Percentiles rank a stretch among this genome's conserved stretches.
These are phyloP conservation scores for Mallotus nudiflorus DNA, from an alignment of 345 rosid genomes.

Conservation along the genomic window DNA sequence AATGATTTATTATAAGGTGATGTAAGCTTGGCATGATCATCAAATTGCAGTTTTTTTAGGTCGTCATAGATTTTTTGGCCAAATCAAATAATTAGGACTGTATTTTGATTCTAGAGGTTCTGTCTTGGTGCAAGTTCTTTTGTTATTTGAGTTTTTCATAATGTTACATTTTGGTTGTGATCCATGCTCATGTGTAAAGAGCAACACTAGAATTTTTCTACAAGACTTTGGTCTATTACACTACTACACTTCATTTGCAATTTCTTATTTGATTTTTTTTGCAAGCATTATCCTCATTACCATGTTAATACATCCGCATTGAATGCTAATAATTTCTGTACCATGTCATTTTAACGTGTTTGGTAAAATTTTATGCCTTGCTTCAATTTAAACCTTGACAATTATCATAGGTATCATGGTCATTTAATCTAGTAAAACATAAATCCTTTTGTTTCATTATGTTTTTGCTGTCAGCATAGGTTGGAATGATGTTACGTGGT, in stretches of 20 bases:
- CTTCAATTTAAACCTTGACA: not conserved
- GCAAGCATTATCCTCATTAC: not conserved
- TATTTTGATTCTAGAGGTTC: not conserved
- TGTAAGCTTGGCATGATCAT: not conserved
- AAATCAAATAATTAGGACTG: not conserved
- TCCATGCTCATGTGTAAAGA: not conserved
- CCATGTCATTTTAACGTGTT: not conserved
- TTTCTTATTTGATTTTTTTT: no score
- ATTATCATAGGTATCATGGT: not conserved
- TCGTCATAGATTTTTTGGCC: not conserved
- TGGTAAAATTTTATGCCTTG: not conserved
- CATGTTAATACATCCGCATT: not conserved
- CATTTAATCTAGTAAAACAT: slow-evolving; percentile 20
- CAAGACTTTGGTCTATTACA: no score
- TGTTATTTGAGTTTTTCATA: not conserved
- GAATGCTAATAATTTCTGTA: not conserved
- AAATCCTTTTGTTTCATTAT: slow-evolving; percentile 24
- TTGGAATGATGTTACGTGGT: slow-evolving; percentile 92
- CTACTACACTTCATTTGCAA: no score
- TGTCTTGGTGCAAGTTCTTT: not conserved
- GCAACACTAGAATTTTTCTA: not conserved
- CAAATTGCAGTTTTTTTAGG: not conserved
- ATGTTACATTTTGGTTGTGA: not conserved
- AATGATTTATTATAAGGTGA: slow-evolving; percentile 3
- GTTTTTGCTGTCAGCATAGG: slow-evolving; percentile 70